Base-by-base conservation (phyloP, 2,329 filamentous ascomycete species). In the Chaetomiaceae sp. region DNA sequence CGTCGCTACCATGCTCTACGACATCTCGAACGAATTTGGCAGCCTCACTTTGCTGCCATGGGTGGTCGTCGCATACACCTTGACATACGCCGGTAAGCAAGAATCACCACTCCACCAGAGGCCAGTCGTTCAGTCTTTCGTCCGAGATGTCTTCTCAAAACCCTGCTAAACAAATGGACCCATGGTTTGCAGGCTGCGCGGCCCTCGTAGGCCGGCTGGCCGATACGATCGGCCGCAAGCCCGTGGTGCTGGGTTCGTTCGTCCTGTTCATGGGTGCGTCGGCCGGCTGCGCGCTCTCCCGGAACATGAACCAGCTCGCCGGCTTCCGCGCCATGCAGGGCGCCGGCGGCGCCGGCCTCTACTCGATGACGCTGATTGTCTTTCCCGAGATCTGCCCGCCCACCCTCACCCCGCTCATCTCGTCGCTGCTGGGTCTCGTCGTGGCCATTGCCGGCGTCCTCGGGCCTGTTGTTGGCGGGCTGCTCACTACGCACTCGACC, bases 281-380 rank as follows among this genome's bases (percentile, higher is more conserved):
- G 20, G 45, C 56, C 33, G 55, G 40, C 3, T 54, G 51, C 32
- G 53, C 22, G 29, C 43, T 49, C 11, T 20, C 53, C n/a, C 30
- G 42, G 24, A 57, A 19, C 26, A 38, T 57, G 19, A 38, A 52
- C 35, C 55, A 57, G 29, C 52, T 57, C 20, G 55, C 54, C 35
- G 51, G 51, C 15, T 57, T 57, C 41, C 53, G 55, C 12, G 51
- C 55, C 19, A 42, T 42, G 11, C 55, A 57, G 27, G 55, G 55
- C 10, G 51, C 49, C 4, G 55, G 55, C 34, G 55, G 53, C 42
- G 55, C 57, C 3, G 57, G 57, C 5, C 48, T 57, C 17, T 57
- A 57, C 37, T 38, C 50, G 33, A 45, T 57, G 38, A 37, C 55
- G 15, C 51, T 57, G 51, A 54, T 57, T 20, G 42, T 50, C 20